Evolutionary conservation across 441 rosid genomes (phyloP), one percentile per base, ranked within the genome.

Genomic region (Theobroma grandiflorum): DNA sequence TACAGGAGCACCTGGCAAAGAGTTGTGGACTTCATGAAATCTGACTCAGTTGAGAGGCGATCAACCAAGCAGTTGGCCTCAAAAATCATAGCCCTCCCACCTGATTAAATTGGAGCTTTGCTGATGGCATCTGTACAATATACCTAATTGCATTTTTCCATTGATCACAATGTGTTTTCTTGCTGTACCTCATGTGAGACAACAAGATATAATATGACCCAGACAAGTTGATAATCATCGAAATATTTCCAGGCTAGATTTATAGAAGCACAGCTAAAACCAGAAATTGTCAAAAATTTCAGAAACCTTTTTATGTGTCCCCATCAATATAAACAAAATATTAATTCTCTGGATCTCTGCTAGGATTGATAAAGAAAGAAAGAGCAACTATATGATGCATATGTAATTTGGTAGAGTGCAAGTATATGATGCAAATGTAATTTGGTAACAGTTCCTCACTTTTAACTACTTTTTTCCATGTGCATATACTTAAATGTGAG

Each of bases 311-410:
- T 2, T 33, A 7, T 38, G 8, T 18, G 35, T 11, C 42, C 43
- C 49, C n/a, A 26, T 43, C 26, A 72, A 64, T 31, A 43, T 3
- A 52, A 63, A 22, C 38, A n/a, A 8, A 40, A 40, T 66, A 8
- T 66, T n/a, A 8, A 18, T 40, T n/a, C 15, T 26, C 47, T 3
- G 31, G 31, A 66, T 9, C 50, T 50, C 18, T 40, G 15, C 26
- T 66, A 40, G 14, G 47, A 66, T n/a, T 40, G 71, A n/a, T 40
- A 66, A 66, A 66, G n/a, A 20, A 45, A 45, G 49, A 45, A 66
- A 40, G 71, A 40, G 49, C 71, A n/a, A 8, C 33, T n/a, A 40
- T 8, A n/a, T 40, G 20, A 10, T 59, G 7, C 65, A 26, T 10
- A 59, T 10, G 37, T 59, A 26, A 59, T 59, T 10, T 59, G 35